Base-by-base conservation (phyloP, 768 basidiomycete species). In the Podaxis rugospora region DNA sequence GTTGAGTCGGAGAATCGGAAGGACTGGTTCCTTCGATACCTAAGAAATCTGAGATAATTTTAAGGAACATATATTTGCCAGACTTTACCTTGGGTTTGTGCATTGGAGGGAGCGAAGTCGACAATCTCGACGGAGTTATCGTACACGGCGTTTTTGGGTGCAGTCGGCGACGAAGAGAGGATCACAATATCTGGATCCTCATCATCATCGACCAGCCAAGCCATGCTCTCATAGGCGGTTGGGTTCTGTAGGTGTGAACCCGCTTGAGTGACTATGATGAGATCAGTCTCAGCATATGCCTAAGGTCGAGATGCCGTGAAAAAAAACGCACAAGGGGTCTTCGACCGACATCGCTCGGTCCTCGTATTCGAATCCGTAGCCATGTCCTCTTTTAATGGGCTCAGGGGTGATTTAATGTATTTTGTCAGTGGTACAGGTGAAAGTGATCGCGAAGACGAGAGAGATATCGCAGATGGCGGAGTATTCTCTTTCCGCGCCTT, bases 151-250 rank as follows among this genome's bases (percentile, higher is more conserved):
- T 56, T 59, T 51, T 63, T 64, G 58, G 57, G 62, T 6, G 62
- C 13, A 27, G 70, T 44, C 7, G 84, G 84, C 2, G 85, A 79
- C 21, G 86, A 86, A 53, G 76, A 73, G n/a, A 82, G 52, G 40
- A 86, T 80, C 9, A 75, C 77, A 49, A 86, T 81, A 62, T 88
- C 84, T 55, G 59, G 59, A 35, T 87, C 87, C 55, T 88, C 86
- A 59, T 85, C 86, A 25, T 85, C 77, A 40, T 82, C 86, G 9
- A 89, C 69, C 21, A 90, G 73, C 88, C 87, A 89, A 1, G 83
- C 80, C 73, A 89, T 85, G 65, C 78, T 78, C 51, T 78, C 70
- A 39, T 75, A 69, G 16, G 57, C 62, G 13, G 10, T n/a, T 39
- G 47, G 46, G 51, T 37, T 28, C n/a, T 61, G 32, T 39, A 61